Conservation (phyloP, 768 basidiomycete genomes). For the Royoungia palumana region DNA sequence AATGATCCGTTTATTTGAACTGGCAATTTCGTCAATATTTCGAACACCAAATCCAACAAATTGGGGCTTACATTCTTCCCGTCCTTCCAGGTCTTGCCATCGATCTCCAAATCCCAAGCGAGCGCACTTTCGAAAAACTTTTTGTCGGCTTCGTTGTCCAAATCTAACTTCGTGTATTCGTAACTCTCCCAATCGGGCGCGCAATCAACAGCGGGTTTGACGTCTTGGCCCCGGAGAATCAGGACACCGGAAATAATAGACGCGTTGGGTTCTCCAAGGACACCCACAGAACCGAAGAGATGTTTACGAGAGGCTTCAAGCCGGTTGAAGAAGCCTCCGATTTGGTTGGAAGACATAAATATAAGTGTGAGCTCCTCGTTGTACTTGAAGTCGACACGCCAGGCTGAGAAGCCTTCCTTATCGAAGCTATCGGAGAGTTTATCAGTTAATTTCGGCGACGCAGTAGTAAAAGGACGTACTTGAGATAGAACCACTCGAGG, state of each 20-base stretch:
- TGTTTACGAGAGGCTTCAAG: conserved; percentile 97
- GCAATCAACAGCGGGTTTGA: conserved; percentile 64
- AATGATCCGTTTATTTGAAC: conserved; percentile 22
- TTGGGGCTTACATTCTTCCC: conserved; percentile 74
- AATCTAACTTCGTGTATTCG: conserved; percentile 71
- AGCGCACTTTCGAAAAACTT: conserved; percentile 88
- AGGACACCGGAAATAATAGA: conserved; percentile 79
- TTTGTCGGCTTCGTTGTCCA: conserved; percentile 72
- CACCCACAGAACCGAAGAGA: conserved; percentile 90
- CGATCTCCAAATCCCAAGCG: conserved; percentile 89
- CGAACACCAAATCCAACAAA: background rate
- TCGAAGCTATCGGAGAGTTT: conserved; percentile 59
- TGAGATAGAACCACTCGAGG: conserved; percentile 95
- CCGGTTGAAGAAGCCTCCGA: conserved; percentile 96
- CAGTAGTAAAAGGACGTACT: conserved; percentile 46
- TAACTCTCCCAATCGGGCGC: conserved; percentile 95
- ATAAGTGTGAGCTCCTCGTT: conserved; percentile 86
- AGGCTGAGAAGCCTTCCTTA: conserved; percentile 82
- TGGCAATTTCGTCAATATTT: conserved; percentile 2
- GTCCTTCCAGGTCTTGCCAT: conserved; percentile 88
- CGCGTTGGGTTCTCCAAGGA: conserved; percentile 77
- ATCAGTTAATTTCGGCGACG: conserved; percentile 2
- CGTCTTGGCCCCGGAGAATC: conserved; percentile 79
- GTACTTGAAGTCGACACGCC: conserved; percentile 97
- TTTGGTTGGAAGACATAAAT: conserved; percentile 95